These are phyloP conservation scores for Leccinum brunneo-olivaceum DNA, from an alignment of 1,284 basidiomycete species.

Conservation along the genomic window DNA sequence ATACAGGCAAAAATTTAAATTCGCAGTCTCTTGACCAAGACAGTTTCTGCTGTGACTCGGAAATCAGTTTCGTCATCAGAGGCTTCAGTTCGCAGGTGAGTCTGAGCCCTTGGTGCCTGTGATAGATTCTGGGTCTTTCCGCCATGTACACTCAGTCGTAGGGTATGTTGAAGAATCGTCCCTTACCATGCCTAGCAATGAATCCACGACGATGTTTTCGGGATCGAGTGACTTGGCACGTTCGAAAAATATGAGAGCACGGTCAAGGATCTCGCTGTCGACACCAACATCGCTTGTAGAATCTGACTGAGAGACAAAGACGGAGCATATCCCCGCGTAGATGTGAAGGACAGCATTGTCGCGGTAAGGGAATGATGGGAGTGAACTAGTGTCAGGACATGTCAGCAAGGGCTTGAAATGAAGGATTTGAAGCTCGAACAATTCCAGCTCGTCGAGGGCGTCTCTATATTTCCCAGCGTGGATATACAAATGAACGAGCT, in stretches of 20 bases:
- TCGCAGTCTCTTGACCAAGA: constrained; percentile 17
- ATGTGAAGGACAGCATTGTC: constrained; percentile 73
- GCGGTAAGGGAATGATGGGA: constrained; percentile 80
- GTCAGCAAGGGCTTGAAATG: constrained; percentile 4
- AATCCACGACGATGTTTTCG: constrained; percentile 46
- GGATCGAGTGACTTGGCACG: constrained; percentile 55
- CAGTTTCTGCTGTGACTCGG: constrained; percentile 12
- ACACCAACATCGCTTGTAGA: constrained; percentile 7
- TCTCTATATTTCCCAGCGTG: constrained; percentile 49
- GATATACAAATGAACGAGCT: constrained; percentile 67
- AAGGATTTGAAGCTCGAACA: constrained; percentile 43
- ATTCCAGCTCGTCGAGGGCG: constrained; percentile 78
- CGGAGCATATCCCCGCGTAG: constrained; percentile 72
- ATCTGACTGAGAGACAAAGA: constrained; percentile 49
- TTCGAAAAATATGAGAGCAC: constrained; percentile 59
- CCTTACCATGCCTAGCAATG: constrained; percentile 46
- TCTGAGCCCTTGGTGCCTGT: constrained; percentile 9
- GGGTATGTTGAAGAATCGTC: constrained; percentile 3
- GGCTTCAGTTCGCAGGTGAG: constrained; percentile 26
- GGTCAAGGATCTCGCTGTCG: constrained; percentile 37
- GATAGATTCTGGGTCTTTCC: constrained; percentile 20
- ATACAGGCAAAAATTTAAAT: constrained; percentile 7
- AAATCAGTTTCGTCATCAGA: constrained; percentile 40
- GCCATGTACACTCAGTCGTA: neutral
- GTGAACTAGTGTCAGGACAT: constrained; percentile 47